Percentiles rank a stretch among this genome's conserved stretches.
Conservation (phyloP, 2,329 filamentous ascomycete genomes). For the Colletotrichum theobromicola region DNA sequence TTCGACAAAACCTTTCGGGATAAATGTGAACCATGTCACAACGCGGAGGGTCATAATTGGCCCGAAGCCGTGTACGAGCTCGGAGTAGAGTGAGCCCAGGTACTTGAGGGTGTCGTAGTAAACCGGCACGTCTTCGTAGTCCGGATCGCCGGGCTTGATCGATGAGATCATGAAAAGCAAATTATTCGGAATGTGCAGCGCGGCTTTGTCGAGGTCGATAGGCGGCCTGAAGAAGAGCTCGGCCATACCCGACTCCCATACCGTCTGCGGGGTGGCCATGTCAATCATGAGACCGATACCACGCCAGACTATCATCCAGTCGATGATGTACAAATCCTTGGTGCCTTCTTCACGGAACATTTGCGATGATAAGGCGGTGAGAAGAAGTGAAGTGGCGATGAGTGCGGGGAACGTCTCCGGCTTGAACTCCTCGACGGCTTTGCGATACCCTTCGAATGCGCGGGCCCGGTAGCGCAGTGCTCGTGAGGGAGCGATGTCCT, state of each 20-base stretch:
- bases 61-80: slow-evolving; percentile 49
- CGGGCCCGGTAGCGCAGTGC: slow-evolving; percentile 50
- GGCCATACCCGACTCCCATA: slow-evolving; percentile 48
- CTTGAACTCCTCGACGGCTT: slow-evolving; percentile 52
- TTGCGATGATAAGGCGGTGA: slow-evolving; percentile 55
- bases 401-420: slow-evolving; percentile 55
- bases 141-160: slow-evolving; percentile 46
- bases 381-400: slow-evolving; percentile 55
- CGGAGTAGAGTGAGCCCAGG: slow-evolving; percentile 56
- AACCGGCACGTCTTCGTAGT: slow-evolving; percentile 39
- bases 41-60: slow-evolving; percentile 53
- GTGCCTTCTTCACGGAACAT: slow-evolving; percentile 53
- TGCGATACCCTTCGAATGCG: slow-evolving; percentile 56
- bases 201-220: slow-evolving; percentile 48
- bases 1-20: slow-evolving; percentile 49
- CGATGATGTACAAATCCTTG: slow-evolving; percentile 53
- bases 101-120: slow-evolving; percentile 55
- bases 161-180: slow-evolving; percentile 55
- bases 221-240: slow-evolving; percentile 54
- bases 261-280: slow-evolving; percentile 33
- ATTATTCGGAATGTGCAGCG: slow-evolving; percentile 48
- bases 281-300: slow-evolving; percentile 57
- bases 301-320: slow-evolving; percentile 62
- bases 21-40: slow-evolving; percentile 58
- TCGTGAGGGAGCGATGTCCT: slow-evolving; percentile 42